Conservation (phyloP, 768 basidiomycete species). For the Leccinellum rugosiceps region DNA sequence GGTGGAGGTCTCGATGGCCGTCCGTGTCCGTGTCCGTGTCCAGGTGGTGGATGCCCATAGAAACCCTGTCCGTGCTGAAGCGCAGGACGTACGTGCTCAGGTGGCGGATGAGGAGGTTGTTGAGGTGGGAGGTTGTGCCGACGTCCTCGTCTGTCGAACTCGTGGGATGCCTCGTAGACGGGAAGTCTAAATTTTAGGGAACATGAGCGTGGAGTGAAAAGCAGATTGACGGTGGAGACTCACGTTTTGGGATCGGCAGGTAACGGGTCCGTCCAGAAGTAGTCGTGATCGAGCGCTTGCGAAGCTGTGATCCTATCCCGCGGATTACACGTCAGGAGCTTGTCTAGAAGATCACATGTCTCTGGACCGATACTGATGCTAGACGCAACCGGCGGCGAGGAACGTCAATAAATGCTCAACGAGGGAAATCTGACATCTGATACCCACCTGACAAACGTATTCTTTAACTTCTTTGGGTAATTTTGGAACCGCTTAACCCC, state of each 20-base stretch:
- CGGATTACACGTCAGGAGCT: constrained; percentile 81
- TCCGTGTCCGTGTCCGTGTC: constrained; percentile 27
- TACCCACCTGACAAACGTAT: constrained; percentile 58
- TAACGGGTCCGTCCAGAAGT: constrained; percentile 90
- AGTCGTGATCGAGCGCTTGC: constrained; percentile 87
- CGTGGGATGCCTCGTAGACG: constrained; percentile 77
- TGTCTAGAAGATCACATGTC: constrained; percentile 80
- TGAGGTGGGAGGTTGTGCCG: constrained; percentile 37
- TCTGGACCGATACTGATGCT: constrained; percentile 60
- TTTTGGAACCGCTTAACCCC: constrained; percentile 64
- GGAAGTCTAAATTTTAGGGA: constrained; percentile 48
- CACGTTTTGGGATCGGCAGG: constrained; percentile 84
- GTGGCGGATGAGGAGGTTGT: constrained; percentile 27
- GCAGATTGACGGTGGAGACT: constrained; percentile 20
- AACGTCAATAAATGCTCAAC: constrained; percentile 2
- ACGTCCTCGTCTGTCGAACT: constrained; percentile 74
- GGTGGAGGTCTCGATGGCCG: constrained; percentile 26
- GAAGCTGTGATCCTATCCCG: constrained; percentile 78
- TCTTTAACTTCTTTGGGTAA: constrained; percentile 53
- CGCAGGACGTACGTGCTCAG: constrained; percentile 34
- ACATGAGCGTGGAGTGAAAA: neutral
- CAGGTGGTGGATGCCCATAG: constrained; percentile 33
- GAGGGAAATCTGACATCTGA: neutral
- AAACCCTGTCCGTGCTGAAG: constrained; percentile 28
- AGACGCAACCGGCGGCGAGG: constrained; percentile 2